A percentile compares a stretch with the other conserved stretches of the same genome.
phyloP scores from a whole-genome alignment of 176 grass and related monocot genomes.

The Raddia distichophylla region DNA sequence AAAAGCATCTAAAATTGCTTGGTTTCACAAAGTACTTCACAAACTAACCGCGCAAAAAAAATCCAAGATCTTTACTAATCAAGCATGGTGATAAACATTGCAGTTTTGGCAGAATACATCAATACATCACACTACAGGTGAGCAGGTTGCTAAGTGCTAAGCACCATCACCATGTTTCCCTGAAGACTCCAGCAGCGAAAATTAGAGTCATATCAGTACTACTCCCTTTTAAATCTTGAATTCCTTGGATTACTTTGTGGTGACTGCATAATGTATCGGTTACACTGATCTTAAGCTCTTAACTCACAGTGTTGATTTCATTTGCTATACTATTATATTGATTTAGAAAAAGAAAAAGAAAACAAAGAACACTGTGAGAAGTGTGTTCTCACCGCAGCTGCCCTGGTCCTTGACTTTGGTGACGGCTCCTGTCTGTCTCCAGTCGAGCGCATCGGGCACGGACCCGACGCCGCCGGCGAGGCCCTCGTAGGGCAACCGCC shows the following conservation, averaged over 20 bases:
- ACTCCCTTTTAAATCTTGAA: background rate
- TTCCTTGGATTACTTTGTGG: background rate
- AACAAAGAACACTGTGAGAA: background rate
- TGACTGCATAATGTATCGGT: background rate
- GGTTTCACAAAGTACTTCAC: background rate
- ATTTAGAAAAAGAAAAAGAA: background rate
- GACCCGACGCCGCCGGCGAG: conserved; percentile 14
- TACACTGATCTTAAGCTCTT: background rate
- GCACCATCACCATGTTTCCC: background rate
- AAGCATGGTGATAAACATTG: background rate
- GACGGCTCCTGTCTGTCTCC: conserved; percentile 68
- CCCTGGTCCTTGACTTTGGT: conserved; percentile 76
- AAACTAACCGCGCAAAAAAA: background rate
- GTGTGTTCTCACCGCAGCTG: conserved; percentile 58
- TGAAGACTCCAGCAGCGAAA: background rate
- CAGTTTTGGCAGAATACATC: background rate
- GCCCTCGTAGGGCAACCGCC: conserved; percentile 19
- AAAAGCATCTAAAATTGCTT: background rate
- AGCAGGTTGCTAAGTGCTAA: background rate
- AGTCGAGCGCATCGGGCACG: conserved; percentile 61
- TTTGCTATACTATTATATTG: background rate
- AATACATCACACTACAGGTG: background rate
- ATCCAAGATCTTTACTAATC: background rate
- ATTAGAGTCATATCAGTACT: background rate
- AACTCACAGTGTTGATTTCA: background rate